Evolutionary conservation across 2,329 filamentous ascomycete genomes (phyloP).

Genomic region (Neophaeococcomyces aloes): DNA sequence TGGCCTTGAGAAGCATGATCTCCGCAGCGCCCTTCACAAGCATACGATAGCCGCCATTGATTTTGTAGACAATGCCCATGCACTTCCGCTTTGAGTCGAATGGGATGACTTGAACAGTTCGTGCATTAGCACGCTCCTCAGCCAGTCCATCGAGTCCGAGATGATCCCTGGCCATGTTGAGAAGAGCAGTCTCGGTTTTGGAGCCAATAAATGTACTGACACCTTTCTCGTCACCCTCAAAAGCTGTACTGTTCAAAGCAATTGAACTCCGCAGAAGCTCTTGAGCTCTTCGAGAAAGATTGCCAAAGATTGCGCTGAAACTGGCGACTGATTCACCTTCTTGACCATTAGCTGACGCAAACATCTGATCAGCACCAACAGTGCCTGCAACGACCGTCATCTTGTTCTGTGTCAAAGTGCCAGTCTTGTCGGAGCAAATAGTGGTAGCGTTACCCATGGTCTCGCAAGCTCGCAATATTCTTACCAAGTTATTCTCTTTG

Average conservation of each 20-base stretch:
- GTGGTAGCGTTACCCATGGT: constrained; percentile 74
- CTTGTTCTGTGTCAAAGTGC: constrained; percentile 62
- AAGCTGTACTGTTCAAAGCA: constrained; percentile 55
- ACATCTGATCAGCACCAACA: constrained; percentile 49
- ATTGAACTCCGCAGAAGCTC: constrained; percentile 33
- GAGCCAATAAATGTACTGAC: constrained; percentile 59
- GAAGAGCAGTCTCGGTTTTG: constrained; percentile 65
- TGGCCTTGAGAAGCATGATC: constrained; percentile 32
- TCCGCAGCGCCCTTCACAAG: constrained; percentile 41
- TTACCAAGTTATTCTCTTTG: constrained; percentile 65
- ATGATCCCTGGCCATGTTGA: constrained; percentile 57
- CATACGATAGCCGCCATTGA: constrained; percentile 33
- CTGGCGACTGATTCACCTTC: constrained; percentile 9
- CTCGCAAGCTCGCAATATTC: constrained; percentile 66
- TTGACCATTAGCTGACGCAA: constrained; percentile 25
- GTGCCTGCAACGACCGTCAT: constrained; percentile 68
- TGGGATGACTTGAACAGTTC: constrained; percentile 57
- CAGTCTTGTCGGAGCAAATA: constrained; percentile 72
- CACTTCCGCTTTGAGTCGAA: constrained; percentile 69
- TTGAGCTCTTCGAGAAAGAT: constrained; percentile 26
- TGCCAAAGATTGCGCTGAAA: constrained; percentile 15
- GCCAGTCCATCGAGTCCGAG: constrained; percentile 54
- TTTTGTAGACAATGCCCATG: constrained; percentile 39
- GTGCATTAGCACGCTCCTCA: constrained; percentile 52
- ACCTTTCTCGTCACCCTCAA: constrained; percentile 63